Evolutionary conservation across 495 filamentous ascomycete genomes (phyloP).

Genomic region (Neurospora sp.): DNA sequence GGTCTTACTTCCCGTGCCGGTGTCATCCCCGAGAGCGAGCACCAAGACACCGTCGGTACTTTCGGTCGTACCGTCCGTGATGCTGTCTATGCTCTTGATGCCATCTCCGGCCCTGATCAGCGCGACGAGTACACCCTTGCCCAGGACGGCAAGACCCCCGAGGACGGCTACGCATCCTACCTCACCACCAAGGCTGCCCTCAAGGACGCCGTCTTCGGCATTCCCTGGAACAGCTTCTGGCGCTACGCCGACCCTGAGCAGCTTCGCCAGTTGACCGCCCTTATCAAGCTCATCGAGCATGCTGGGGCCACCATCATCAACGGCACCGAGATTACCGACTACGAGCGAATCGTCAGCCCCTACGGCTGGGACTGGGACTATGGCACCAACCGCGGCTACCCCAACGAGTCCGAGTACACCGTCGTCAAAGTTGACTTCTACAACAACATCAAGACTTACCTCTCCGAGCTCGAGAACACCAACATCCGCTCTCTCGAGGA

Average conservation of each 20-base stretch:
- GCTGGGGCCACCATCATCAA: slow-evolving; percentile 63
- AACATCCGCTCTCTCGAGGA: slow-evolving; percentile 54
- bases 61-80: slow-evolving; percentile 59
- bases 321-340: slow-evolving; percentile 54
- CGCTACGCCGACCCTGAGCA: slow-evolving; percentile 42
- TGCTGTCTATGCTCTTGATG: slow-evolving; percentile 54
- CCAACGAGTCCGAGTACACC: slow-evolving; percentile 63
- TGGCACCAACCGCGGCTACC: slow-evolving; percentile 47
- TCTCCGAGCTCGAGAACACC: slow-evolving; percentile 55
- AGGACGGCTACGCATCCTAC: slow-evolving; percentile 45
- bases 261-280: slow-evolving; percentile 37
- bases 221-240: slow-evolving; percentile 67
- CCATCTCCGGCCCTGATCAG: slow-evolving; percentile 41
- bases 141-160: slow-evolving; percentile 40
- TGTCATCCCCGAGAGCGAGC: slow-evolving; percentile 54
- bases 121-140: slow-evolving; percentile 40
- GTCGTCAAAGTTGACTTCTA: slow-evolving; percentile 69
- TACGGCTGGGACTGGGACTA: slow-evolving; percentile 67
- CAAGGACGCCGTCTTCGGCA: slow-evolving; percentile 53
- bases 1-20: slow-evolving; percentile 53
- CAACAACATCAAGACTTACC: slow-evolving; percentile 58
- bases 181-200: slow-evolving; percentile 43
- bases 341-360: slow-evolving; percentile 49
- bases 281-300: slow-evolving; percentile 43
- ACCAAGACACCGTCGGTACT: slow-evolving; percentile 58